Evolutionary conservation across 352 stramenopile genomes (phyloP), one percentile per base, ranked within the genome.

Genomic region (Achlya hypogyna): DNA sequence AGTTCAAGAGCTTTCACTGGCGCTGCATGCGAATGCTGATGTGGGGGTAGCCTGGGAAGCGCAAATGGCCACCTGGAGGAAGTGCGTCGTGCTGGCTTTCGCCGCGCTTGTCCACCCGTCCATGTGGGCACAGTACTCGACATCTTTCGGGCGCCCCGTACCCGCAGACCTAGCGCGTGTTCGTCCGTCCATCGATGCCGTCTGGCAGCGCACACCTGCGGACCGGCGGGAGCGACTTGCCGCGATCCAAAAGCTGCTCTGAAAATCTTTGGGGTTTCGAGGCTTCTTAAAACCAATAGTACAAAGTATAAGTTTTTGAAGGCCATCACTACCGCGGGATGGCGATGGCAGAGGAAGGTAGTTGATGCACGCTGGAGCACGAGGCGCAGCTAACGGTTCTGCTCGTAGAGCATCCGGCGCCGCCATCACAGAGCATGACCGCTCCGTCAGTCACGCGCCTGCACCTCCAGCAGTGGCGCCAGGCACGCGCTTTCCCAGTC

Each of bases 81-180:
- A 69, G n/a, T 82, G 79, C 56, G 71, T 93, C 56, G 42, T 93
- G 28, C 63, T 89, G 18, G 81, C 82, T 10, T 93, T 87, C 69
- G 72, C 79, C 18, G 77, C 84, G 14, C 77, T 93, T 18, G 79
- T 93, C 40, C 73, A 78, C 18, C 82, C 82, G 4, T 74, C 73
- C 28, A 75, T 82, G 52, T 93, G 84, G 84, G 69, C 79, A 9
- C 72, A 79, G 69, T 90, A 91, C 54, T 75, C 78, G 12, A 35
- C 45, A 14, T 51, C 45, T 22, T 67, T 60, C 47, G 5, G 23
- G 2, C 60, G 60, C 35, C 23, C 38, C 1, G 20, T 67, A 9
- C 60, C 60, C 28, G 25, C 14, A 20, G 60, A 67, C 25, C 32
- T 67, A 8, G 29, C 59, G 32, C 27, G 47, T 22, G 14, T 60